These are phyloP conservation scores for Phaffia tasmanica DNA, from an alignment of 768 basidiomycete species.

Conservation along the genomic window DNA sequence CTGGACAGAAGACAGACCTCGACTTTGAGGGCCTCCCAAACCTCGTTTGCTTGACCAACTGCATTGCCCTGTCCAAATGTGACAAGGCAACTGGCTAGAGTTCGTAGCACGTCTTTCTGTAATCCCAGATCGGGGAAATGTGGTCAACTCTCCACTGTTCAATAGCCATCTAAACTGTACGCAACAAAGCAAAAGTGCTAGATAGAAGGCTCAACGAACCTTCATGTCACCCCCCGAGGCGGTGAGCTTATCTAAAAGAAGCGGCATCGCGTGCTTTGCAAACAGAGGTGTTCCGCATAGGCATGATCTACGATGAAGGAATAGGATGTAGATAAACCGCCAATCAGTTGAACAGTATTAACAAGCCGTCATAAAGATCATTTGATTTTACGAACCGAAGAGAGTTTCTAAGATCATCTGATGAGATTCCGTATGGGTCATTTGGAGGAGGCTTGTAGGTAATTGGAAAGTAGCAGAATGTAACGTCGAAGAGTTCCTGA, in stretches of 20 bases:
- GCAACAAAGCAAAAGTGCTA: background rate
- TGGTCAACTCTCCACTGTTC: background rate
- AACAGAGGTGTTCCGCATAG: constrained; percentile 69
- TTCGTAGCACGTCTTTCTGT: constrained; percentile 77
- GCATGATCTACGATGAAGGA: constrained; percentile 45
- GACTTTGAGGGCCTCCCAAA: constrained; percentile 86
- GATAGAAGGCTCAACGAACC: constrained; percentile 42
- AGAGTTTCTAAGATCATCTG: constrained; percentile 66
- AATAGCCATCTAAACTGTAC: background rate
- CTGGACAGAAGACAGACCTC: constrained; percentile 49
- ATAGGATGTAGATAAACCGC: background rate
- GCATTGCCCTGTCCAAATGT: constrained; percentile 63
- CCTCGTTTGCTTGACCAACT: constrained; percentile 53
- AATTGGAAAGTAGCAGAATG: constrained; percentile 97
- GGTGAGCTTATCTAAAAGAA: constrained; percentile 83
- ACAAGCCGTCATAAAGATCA: background rate
- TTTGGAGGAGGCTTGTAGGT: constrained; percentile 88
- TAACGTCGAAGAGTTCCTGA: constrained; percentile 83
- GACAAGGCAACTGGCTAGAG: constrained; percentile 65
- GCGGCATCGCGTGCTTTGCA: constrained; percentile 68
- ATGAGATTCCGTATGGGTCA: constrained; percentile 82
- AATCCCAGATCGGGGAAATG: background rate
- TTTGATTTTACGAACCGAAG: constrained; percentile 47
- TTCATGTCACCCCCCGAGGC: constrained; percentile 72
- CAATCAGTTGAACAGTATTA: background rate